Conservation (phyloP, 2,329 filamentous ascomycete genomes). For the Fusarium hostae region DNA sequence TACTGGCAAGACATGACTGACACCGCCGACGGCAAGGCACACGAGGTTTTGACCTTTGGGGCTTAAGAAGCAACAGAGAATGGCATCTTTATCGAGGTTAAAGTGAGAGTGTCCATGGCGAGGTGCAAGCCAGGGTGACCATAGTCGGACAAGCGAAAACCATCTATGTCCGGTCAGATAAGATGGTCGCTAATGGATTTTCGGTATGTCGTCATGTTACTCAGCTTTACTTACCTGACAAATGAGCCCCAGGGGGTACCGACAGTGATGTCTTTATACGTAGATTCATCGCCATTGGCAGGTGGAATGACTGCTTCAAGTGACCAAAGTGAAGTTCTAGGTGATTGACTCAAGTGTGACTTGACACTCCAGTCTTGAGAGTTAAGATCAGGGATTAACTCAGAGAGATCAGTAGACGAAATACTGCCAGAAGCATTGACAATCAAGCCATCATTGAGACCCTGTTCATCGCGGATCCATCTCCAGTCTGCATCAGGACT, state of each 20-base stretch:
- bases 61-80: conserved; percentile 82
- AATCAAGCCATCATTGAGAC: conserved; percentile 72
- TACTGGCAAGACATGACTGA: conserved; percentile 75
- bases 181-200: background rate
- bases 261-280: conserved; percentile 65
- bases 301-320: conserved; percentile 67
- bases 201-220: background rate
- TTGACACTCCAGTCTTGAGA: conserved; percentile 62
- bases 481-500: conserved; percentile 67
- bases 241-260: conserved; percentile 71
- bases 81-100: conserved; percentile 77
- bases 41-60: conserved; percentile 78
- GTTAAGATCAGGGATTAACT: conserved; percentile 69
- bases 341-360: conserved; percentile 71
- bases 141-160: conserved; percentile 84
- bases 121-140: conserved; percentile 89
- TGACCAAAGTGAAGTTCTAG: conserved; percentile 77
- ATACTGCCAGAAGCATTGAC: conserved; percentile 52
- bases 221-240: conserved; percentile 57
- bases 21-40: conserved; percentile 79
- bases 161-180: conserved; percentile 61
- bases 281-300: conserved; percentile 68
- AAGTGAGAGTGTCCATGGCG: conserved; percentile 79
- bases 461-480: conserved; percentile 75
- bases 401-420: conserved; percentile 56